Evolutionary conservation across 2,329 filamentous ascomycete genomes (phyloP).

Genomic region (Fusarium decemcellulare): DNA sequence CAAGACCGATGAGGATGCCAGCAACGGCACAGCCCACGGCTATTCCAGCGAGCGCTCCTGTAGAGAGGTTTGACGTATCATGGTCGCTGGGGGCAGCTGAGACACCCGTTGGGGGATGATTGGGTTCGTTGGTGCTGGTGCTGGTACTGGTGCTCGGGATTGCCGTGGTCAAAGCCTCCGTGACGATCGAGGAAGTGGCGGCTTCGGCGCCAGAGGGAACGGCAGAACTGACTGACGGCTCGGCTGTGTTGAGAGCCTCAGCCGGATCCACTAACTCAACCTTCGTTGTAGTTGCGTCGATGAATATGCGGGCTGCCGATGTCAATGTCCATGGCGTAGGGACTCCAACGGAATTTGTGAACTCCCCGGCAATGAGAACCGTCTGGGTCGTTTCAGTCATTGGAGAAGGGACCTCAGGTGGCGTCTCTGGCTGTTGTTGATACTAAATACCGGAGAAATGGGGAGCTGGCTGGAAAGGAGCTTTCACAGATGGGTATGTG

Average conservation of each 20-base stretch:
- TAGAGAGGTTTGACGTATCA: neutral
- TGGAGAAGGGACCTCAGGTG: too few relatives aligned
- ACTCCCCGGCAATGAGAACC: too few relatives aligned
- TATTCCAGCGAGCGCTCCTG: neutral
- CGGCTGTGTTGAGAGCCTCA: neutral
- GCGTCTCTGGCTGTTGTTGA: too few relatives aligned
- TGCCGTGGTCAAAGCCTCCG: neutral
- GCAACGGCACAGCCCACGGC: neutral
- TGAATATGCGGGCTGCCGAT: neutral
- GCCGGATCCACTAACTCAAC: neutral
- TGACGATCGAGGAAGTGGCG: neutral
- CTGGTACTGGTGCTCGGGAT: neutral
- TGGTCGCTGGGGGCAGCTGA: neutral
- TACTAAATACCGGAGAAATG: too few relatives aligned
- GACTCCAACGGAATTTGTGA: too few relatives aligned
- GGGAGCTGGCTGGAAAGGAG: too few relatives aligned
- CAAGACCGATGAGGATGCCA: neutral
- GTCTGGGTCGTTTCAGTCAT: too few relatives aligned
- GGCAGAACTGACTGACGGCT: neutral
- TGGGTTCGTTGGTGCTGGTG: neutral
- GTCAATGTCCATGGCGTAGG: neutral
- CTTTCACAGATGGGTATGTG: neutral
- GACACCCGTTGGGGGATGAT: neutral
- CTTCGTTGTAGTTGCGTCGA: neutral
- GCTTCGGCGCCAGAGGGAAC: neutral